These are phyloP conservation scores for Pichia membranifaciens DNA, from an alignment of 805 yeast genomes.

Conservation along the genomic window DNA sequence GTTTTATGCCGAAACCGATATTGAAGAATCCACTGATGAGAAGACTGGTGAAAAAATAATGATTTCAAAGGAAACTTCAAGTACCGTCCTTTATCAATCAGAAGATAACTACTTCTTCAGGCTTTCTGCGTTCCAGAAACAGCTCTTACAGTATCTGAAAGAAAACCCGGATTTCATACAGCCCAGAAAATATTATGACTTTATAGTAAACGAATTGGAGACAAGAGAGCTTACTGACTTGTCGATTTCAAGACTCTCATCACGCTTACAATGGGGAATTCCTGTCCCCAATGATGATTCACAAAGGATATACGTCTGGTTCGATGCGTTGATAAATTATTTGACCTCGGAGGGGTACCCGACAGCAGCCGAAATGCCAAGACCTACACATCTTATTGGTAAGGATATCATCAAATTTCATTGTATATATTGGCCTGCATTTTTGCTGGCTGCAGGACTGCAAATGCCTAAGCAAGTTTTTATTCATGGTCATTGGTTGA, in stretches of 20 bases:
- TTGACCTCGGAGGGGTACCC: constrained; percentile 64
- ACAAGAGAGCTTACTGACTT: constrained; percentile 51
- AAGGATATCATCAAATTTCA: constrained; percentile 89
- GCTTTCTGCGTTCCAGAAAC: constrained; percentile 52
- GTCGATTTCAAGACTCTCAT: constrained; percentile 79
- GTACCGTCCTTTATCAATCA: constrained; percentile 65
- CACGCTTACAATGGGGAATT: constrained; percentile 84
- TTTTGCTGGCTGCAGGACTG: constrained; percentile 75
- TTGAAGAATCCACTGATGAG: constrained; percentile 36
- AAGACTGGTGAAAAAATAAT: constrained; percentile 27
- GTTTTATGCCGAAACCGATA: constrained; percentile 80
- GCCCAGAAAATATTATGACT: constrained; percentile 53
- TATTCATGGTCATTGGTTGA: constrained; percentile 93
- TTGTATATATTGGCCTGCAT: constrained; percentile 90
- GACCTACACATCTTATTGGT: constrained; percentile 70
- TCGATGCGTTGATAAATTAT: constrained; percentile 88
- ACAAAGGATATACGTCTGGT: constrained; percentile 92
- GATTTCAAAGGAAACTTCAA: constrained; percentile 63
- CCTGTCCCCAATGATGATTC: constrained; percentile 73
- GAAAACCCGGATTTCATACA: constrained; percentile 53
- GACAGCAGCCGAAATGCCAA: constrained; percentile 19
- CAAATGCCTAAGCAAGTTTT: constrained; percentile 67
- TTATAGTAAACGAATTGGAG: constrained; percentile 54
- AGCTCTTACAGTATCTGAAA: constrained; percentile 45
- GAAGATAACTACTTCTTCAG: constrained; percentile 88